A percentile compares a stretch with the other conserved stretches of the same genome.
These are phyloP conservation scores for Rhexocercosporidium sp. DNA, from an alignment of 2,329 filamentous ascomycete genomes.

Conservation along the genomic window DNA sequence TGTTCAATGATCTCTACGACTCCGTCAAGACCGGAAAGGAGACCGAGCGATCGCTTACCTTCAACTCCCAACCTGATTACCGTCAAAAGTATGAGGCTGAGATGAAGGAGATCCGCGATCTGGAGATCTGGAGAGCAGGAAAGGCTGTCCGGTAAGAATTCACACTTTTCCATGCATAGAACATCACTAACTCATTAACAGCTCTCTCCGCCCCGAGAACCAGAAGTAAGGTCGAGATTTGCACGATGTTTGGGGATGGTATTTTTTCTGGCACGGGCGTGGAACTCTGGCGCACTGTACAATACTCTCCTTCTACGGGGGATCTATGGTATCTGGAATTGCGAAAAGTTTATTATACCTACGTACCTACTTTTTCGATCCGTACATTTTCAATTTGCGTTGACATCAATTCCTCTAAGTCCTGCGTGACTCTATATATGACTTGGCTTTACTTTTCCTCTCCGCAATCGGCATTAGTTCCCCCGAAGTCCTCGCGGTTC, in stretches of 20 bases:
- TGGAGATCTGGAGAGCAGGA: slow-evolving; percentile 99
- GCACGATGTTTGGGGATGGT: slow-evolving; percentile 17
- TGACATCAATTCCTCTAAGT: slow-evolving; percentile 17
- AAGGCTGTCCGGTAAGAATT: slow-evolving; percentile 84
- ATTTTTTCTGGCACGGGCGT: slow-evolving; percentile 35
- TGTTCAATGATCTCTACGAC: slow-evolving; percentile 98
- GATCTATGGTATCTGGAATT: slow-evolving; percentile 41
- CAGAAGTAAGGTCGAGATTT: slow-evolving; percentile 59
- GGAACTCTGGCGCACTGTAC: slow-evolving; percentile 43
- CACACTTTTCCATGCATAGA: slow-evolving; percentile 6
- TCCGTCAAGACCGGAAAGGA: slow-evolving; percentile 89
- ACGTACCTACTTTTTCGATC: slow-evolving; percentile 19
- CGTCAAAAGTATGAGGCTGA: slow-evolving; percentile 96
- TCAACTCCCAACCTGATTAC: slow-evolving; percentile 96
- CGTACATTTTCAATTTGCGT: slow-evolving; percentile 5
- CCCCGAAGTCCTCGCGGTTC: slow-evolving; percentile 15
- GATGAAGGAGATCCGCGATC: slow-evolving; percentile 96
- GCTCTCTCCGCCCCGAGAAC: slow-evolving; percentile 84
- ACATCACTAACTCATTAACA: slow-evolving; percentile 42
- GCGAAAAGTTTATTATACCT: slow-evolving; percentile 38
- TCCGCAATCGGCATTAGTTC: slow-evolving; percentile 33
- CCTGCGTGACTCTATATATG: slow-evolving; percentile 4
- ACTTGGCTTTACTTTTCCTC: slow-evolving; percentile 1
- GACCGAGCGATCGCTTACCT: slow-evolving; percentile 95
- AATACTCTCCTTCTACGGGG: slow-evolving; percentile 38